Evolutionary conservation across 805 yeast species (phyloP).

Genomic region (Teunomyces funiuensis): DNA sequence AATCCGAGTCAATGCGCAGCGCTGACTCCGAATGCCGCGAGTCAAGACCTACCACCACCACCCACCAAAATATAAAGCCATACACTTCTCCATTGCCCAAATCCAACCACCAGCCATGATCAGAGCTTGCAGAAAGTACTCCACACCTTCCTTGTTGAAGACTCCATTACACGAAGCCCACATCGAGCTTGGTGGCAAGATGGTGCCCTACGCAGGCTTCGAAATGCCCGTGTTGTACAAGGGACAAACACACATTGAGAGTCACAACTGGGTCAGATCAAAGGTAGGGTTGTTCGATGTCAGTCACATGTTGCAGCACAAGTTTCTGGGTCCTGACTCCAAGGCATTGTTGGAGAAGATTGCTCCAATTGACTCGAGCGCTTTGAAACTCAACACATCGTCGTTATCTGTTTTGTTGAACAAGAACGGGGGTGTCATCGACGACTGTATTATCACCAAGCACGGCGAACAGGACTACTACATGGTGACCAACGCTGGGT

Average conservation of each 20-base stretch:
- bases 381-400: conserved; percentile 55
- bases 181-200: conserved; percentile 73
- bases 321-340: conserved; percentile 66
- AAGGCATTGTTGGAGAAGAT: conserved; percentile 67
- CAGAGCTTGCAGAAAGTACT: conserved; percentile 19
- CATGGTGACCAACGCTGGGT: conserved; percentile 95
- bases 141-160: conserved; percentile 40
- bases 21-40: conserved; percentile 1
- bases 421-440: conserved; percentile 77
- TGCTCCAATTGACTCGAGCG: conserved; percentile 83
- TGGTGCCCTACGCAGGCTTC: conserved; percentile 97
- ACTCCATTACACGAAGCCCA: conserved; percentile 88
- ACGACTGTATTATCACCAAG: conserved; percentile 90
- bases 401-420: conserved; percentile 77
- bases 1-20: conserved; percentile 5
- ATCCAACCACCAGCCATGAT: neutral
- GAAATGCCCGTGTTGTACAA: conserved; percentile 90
- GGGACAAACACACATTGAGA: conserved; percentile 84
- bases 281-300: conserved; percentile 94
- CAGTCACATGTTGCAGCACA: conserved; percentile 96
- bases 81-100: neutral
- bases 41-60: neutral
- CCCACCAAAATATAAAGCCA: conserved; percentile 2
- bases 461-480: conserved; percentile 75
- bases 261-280: conserved; percentile 90